Evolutionary conservation across 2,329 filamentous ascomycete genomes (phyloP).

Genomic region (Alternaria triticimaculans): DNA sequence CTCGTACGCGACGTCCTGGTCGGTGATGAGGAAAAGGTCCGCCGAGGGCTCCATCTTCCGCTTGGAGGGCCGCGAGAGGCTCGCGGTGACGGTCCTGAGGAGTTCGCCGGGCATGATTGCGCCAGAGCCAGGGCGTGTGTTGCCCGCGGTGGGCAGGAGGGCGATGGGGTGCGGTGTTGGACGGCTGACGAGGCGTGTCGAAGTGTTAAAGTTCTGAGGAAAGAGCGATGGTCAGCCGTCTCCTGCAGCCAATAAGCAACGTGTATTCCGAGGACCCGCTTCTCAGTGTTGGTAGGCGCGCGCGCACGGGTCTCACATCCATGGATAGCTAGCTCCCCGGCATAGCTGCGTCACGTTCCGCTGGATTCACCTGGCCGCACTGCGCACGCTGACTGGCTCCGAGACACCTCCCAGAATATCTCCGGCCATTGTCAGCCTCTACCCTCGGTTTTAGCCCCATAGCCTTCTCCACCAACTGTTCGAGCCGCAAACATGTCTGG

Average conservation of each 20-base stretch:
- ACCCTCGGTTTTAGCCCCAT: not conserved
- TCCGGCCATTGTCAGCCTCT: slow-evolving; percentile 6
- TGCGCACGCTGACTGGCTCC: slow-evolving; percentile 10
- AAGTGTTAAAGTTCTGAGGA: slow-evolving; percentile 26
- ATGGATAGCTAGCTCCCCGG: slow-evolving; percentile 12
- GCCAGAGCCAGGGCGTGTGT: slow-evolving; percentile 34
- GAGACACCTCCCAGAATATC: slow-evolving; percentile 5
- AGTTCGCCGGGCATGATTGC: slow-evolving; percentile 55
- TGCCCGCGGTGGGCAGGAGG: slow-evolving; percentile 40
- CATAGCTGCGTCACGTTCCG: slow-evolving; percentile 28
- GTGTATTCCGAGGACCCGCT: slow-evolving; percentile 8
- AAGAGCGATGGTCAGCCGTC: slow-evolving; percentile 18
- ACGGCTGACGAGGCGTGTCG: slow-evolving; percentile 35
- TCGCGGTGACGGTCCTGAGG: slow-evolving; percentile 46
- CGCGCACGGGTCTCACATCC: not conserved
- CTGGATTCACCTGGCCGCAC: slow-evolving; percentile 6
- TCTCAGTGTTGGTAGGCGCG: slow-evolving; percentile 24
- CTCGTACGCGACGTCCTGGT: slow-evolving; percentile 94
- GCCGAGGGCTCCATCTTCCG: slow-evolving; percentile 44
- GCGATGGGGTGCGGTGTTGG: slow-evolving; percentile 25
- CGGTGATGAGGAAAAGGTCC: slow-evolving; percentile 63
- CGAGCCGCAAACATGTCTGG: slow-evolving; percentile 58
- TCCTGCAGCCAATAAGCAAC: slow-evolving; percentile 14
- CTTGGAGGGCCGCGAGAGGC: slow-evolving; percentile 44
- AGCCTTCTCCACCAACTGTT: slow-evolving; percentile 3